A percentile compares a stretch with the other conserved stretches of the same genome.
Conservation (phyloP, 2,329 filamentous ascomycete species). For the Trichoderma aggressivum region DNA sequence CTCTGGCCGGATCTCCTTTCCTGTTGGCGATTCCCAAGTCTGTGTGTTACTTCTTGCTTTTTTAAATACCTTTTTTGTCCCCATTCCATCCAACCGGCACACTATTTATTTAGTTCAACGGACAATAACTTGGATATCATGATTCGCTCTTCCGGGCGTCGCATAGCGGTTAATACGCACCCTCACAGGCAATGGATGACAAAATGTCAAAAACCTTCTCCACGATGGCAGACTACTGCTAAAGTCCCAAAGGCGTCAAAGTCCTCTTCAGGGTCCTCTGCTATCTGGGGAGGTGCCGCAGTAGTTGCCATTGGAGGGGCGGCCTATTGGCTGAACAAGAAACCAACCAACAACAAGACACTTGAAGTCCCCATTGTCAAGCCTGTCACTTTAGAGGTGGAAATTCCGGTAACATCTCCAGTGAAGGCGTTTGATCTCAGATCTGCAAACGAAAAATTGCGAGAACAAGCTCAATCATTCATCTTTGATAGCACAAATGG, state of each 20-base stretch:
- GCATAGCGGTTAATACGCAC: not conserved
- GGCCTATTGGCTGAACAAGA: not conserved
- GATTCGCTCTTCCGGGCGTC: not conserved
- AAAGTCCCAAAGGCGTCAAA: not conserved
- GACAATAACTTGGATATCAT: not conserved
- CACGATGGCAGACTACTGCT: not conserved
- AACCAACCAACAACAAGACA: not conserved
- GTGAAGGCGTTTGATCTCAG: slow-evolving; percentile 27
- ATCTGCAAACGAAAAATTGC: slow-evolving; percentile 31
- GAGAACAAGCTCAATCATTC: slow-evolving; percentile 31
- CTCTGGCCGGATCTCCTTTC: not conserved
- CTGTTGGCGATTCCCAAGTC: not conserved
- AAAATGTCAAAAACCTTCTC: not conserved
- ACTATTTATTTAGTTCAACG: not conserved
- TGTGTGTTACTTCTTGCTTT: not conserved
- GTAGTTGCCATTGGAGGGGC: not conserved
- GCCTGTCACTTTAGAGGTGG: slow-evolving; percentile 21
- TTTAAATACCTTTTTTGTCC: not conserved
- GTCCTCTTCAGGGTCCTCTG: not conserved
- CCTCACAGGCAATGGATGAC: not conserved
- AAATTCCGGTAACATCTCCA: slow-evolving; percentile 28
- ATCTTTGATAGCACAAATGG: slow-evolving; percentile 28
- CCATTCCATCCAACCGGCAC: not conserved
- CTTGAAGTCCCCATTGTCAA: slow-evolving; percentile 3
- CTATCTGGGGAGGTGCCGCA: not conserved